Conservation (phyloP, 2,329 filamentous ascomycete genomes). For the Macrophomina tecta region DNA sequence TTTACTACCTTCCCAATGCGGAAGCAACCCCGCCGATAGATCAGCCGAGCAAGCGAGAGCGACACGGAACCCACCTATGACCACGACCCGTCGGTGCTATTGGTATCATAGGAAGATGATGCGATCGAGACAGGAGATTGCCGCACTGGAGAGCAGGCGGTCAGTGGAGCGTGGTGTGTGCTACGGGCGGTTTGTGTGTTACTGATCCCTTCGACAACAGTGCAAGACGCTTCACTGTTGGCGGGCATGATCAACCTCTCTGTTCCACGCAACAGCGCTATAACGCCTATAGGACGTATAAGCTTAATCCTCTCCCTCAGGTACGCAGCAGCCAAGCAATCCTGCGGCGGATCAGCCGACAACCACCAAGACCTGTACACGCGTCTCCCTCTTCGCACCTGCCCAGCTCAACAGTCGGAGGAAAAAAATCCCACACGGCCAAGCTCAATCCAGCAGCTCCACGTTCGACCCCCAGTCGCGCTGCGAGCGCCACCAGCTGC, state of each 20-base stretch:
- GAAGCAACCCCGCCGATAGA: slow-evolving; percentile 7
- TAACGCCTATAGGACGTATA: slow-evolving; percentile 3
- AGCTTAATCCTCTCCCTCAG: neutral
- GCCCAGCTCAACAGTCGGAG: neutral
- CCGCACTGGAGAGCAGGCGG: neutral
- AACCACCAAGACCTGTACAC: neutral
- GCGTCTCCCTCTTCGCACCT: neutral
- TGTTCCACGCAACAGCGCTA: neutral
- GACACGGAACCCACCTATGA: too few relatives aligned
- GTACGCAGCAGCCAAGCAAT: neutral
- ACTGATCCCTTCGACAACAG: neutral
- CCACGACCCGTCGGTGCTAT: too few relatives aligned
- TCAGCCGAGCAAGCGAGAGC: neutral
- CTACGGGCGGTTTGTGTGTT: neutral
- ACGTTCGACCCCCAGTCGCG: neutral
- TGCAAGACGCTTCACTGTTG: neutral
- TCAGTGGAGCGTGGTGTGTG: neutral
- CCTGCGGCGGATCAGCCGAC: slow-evolving; percentile 9
- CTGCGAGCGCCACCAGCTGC: neutral
- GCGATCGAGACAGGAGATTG: neutral
- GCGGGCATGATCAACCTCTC: neutral
- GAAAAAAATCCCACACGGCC: neutral
- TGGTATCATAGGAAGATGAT: neutral
- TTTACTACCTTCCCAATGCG: slow-evolving; percentile 10
- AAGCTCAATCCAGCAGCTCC: slow-evolving; percentile 1